Base-by-base conservation (phyloP, 208 protist genomes). In the Wallacemonas rigidus region DNA sequence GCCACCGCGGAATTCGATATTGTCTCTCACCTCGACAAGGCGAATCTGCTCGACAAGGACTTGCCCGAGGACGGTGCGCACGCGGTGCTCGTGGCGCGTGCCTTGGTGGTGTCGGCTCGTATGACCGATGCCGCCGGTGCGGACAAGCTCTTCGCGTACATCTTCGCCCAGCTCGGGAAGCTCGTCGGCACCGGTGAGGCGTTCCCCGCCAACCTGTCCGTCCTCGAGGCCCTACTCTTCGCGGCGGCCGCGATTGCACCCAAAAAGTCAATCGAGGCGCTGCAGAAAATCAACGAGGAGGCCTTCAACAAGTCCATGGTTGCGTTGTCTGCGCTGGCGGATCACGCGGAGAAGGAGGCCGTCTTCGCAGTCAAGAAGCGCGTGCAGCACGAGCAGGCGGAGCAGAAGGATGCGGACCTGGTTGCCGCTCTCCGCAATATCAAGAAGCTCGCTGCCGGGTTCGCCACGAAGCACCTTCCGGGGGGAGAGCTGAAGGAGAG, bases 221-320 rank as follows among this genome's bases (percentile, higher is more conserved):
- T 80, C 2, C 70, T 95, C 38, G 92, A 96, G 80, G 85, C 83
- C 11, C 51, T 96, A 2, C 79, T 96, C 15, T 82, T 93, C 63
- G 82, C 86, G n/a, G 68, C 83, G 39, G 80, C 85, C 12, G 72
- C 71, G 11, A 50, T 92, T n/a, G 81, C 83, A 1, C 76, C 75
- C 14, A 88, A 90, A 79, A 82, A 83, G 57, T 74, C 86, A 1
- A 56, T 71, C 2, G 89, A 90, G 73, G 75, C 82, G 38, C 76
- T 94, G 47, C 82, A 89, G 69, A 76, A 80, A 67, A 79, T 96
- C 43, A 83, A 90, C 67, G 83, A 92, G 35, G 76, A 91, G 40
- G 62, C 53, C 41, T 91, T 96, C 56, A 76, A 77, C 68, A 75
- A 72, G n/a, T 65, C 41, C 53, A 89, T 83, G 50, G 68, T 15